phyloP scores from a whole-genome alignment of 2,329 filamentous ascomycete species.

The Bipolaris gigantea region DNA sequence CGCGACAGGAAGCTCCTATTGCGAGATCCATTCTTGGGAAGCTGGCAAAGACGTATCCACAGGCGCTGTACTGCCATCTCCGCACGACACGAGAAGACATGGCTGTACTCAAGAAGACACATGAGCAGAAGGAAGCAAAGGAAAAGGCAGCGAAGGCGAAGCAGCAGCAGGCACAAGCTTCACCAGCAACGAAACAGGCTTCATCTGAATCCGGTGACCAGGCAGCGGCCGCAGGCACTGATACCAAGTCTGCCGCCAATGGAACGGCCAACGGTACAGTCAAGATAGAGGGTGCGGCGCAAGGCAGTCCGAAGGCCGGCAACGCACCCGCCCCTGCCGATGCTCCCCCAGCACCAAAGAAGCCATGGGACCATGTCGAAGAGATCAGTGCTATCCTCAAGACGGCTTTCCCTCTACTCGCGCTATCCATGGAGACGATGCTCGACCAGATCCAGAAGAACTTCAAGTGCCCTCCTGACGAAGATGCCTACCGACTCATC shows the following conservation, averaged over 20 bases:
- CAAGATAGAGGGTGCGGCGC: slow-evolving; percentile 44
- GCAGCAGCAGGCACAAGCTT: slow-evolving; percentile 58
- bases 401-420: slow-evolving; percentile 93
- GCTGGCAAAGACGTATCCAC: slow-evolving; percentile 93
- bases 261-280: slow-evolving; percentile 43
- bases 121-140: slow-evolving; percentile 64
- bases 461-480: slow-evolving; percentile 98
- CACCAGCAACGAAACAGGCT: slow-evolving; percentile 42
- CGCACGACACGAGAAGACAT: slow-evolving; percentile 94
- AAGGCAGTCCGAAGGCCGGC: slow-evolving; percentile 36
- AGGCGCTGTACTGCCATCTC: slow-evolving; percentile 92
- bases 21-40: slow-evolving; percentile 85
- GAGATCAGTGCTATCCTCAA: slow-evolving; percentile 95
- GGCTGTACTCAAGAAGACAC: slow-evolving; percentile 84
- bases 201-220: slow-evolving; percentile 41
- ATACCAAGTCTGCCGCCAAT: slow-evolving; percentile 59
- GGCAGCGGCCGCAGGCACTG: slow-evolving; percentile 38
- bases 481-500: slow-evolving; percentile 95
- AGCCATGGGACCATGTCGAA: slow-evolving; percentile 94
- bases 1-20: slow-evolving; percentile 85
- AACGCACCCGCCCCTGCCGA: slow-evolving; percentile 24
- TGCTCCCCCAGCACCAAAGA: slow-evolving; percentile 55
- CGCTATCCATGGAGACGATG: slow-evolving; percentile 99
- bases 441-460: slow-evolving; percentile 98
- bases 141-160: slow-evolving; percentile 60